These are phyloP conservation scores for Parathielavia hyrcaniae DNA, from an alignment of 495 filamentous ascomycete genomes.

Conservation along the genomic window DNA sequence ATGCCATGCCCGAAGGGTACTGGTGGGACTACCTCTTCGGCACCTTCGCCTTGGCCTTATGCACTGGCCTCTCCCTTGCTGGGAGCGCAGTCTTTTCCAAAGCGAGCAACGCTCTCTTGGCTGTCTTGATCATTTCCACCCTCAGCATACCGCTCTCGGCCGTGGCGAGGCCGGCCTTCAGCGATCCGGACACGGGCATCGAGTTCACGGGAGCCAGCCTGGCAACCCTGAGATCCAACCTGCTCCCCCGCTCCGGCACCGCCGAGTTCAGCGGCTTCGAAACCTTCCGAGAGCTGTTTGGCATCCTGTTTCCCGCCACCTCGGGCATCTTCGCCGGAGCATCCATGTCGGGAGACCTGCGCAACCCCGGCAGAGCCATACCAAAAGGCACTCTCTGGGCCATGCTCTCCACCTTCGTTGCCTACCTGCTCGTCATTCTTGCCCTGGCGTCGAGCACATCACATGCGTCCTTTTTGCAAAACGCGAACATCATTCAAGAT, in stretches of 20 bases:
- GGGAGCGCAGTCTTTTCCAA: constrained; percentile 76
- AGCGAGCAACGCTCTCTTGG: constrained; percentile 72
- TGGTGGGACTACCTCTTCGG: constrained; percentile 79
- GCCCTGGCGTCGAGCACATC: constrained; percentile 75
- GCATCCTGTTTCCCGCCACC: constrained; percentile 80
- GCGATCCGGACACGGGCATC: constrained; percentile 52
- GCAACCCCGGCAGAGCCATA: constrained; percentile 77
- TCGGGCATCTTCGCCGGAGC: constrained; percentile 66
- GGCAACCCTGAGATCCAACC: constrained; percentile 62
- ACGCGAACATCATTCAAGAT: constrained; percentile 73
- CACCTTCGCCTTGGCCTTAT: constrained; percentile 63
- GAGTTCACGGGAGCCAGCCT: constrained; percentile 70
- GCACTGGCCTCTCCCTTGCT: constrained; percentile 70
- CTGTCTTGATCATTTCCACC: constrained; percentile 66
- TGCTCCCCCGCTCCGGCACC: constrained; percentile 50
- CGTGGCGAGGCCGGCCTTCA: constrained; percentile 60
- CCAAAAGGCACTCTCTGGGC: constrained; percentile 75
- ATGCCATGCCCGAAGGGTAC: constrained; percentile 59
- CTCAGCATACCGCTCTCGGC: constrained; percentile 78
- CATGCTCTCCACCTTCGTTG: constrained; percentile 65
- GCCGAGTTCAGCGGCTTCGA: constrained; percentile 52
- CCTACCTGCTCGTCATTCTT: constrained; percentile 70
- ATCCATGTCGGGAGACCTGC: constrained; percentile 83
- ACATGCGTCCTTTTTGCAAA: constrained; percentile 63
- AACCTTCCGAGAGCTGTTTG: constrained; percentile 78